These are phyloP conservation scores for Chaetomium sp. DNA, from an alignment of 2,329 filamentous ascomycete genomes.

Conservation along the genomic window DNA sequence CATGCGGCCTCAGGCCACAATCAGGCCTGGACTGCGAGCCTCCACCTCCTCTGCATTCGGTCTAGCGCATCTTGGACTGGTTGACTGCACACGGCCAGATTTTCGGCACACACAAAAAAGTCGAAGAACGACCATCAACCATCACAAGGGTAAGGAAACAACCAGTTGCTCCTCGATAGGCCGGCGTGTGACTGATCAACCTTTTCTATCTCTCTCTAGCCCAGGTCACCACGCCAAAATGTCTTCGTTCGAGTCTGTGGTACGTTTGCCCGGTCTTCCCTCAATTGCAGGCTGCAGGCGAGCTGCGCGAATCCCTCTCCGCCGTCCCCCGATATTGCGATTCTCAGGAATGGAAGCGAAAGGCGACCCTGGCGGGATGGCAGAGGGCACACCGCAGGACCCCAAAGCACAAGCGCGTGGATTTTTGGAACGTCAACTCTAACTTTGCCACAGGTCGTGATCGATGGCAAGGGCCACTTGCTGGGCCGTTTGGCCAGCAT, in stretches of 20 bases:
- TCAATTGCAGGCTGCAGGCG: constrained; percentile 6
- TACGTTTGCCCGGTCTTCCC: constrained; percentile 17
- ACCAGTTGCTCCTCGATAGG: constrained; percentile 26
- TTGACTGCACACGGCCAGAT: constrained; percentile 24
- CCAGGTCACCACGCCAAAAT: constrained; percentile 27
- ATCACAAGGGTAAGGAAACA: constrained; percentile 27
- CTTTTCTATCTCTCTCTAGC: constrained; percentile 22
- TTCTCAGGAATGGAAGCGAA: constrained; percentile 1
- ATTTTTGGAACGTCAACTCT: too few relatives aligned
- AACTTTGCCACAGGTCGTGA: constrained; percentile 66
- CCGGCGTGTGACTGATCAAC: constrained; percentile 26
- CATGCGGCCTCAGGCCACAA: constrained; percentile 22
- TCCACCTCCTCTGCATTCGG: constrained; percentile 17
- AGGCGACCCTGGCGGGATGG: not conserved
- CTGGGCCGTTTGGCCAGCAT: constrained; percentile 97
- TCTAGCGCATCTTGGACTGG: constrained; percentile 19
- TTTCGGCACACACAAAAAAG: constrained; percentile 27
- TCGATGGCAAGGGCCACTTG: constrained; percentile 99
- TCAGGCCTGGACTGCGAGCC: constrained; percentile 13
- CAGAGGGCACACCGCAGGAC: too few relatives aligned
- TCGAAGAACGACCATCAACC: constrained; percentile 25
- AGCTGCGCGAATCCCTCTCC: constrained; percentile 2
- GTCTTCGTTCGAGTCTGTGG: constrained; percentile 29
- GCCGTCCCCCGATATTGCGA: constrained; percentile 9
- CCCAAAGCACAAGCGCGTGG: too few relatives aligned